Base-by-base conservation (phyloP, 192 early-diverging fungal genomes). In the Rhizoclosmatium sp. region DNA sequence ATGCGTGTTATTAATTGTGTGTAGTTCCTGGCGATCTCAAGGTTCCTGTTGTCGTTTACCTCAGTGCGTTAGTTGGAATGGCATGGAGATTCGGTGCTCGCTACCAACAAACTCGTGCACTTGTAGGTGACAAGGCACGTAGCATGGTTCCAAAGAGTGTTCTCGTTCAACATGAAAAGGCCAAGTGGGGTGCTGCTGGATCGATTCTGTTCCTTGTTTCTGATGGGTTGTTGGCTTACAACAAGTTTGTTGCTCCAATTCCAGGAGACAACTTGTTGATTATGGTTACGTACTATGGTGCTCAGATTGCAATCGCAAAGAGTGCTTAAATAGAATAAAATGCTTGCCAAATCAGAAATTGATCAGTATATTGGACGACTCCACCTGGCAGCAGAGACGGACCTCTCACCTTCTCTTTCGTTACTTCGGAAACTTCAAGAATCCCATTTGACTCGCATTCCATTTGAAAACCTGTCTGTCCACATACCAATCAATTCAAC, bases 271-370 rank as follows among this genome's bases (percentile, higher is more conserved):
- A n/a, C 14, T 7, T 62, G 21, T 71, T 46, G 69, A 58, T 71
- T 56, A 71, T 71, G 48, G 69, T 23, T 47, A 71, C 69, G 21
- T 71, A 71, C 0, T 71, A 71, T 23, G 51, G 23, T 1, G 69
- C 69, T 31, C 69, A 71, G 51, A 23, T 71, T 2, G 47, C 49
- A 14, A 71, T 71, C 16, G 69, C 69, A 23, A 45, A 23, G 39
- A 71, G 69, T 39, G 69, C 39, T 19, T 71, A 56, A 59, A 1
- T 62, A 31, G 31, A 31, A 31, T 31, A 31, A 31, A 31, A 31
- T 31, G 31, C 31, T 31, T 31, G 0, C 31, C 31, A 31, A 31
- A 31, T 31, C 31, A 31, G 31, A 31, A 31, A 31, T 31, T 31
- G 31, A 31, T 31, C 31, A 31, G 31, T 31, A 31, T 31, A 31